A percentile compares a stretch with the other conserved stretches of the same genome.
Conservation (phyloP, 176 grass and related monocot species). For the Ananas comosus region DNA sequence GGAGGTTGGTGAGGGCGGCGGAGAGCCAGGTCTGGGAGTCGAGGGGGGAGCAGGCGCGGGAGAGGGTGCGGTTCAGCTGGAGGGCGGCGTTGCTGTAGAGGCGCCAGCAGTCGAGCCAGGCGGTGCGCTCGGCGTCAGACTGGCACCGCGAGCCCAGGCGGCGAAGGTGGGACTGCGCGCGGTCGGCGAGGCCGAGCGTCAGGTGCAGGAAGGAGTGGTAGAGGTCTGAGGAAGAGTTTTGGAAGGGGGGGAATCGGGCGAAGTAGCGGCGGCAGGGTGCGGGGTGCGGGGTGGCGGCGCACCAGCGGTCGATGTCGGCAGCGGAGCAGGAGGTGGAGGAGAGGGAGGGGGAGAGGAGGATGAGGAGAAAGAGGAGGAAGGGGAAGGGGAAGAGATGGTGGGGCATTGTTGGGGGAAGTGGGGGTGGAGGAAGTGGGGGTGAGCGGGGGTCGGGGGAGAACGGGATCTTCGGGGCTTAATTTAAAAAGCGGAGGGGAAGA, state of each 20-base stretch:
- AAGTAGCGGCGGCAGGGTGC: conserved; percentile 27
- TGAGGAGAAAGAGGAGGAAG: conserved; percentile 5
- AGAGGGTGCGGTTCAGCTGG: conserved; percentile 35
- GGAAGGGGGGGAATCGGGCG: not conserved
- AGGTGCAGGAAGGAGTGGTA: conserved; percentile 22
- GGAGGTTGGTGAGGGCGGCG: conserved; percentile 35
- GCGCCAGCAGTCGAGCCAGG: conserved; percentile 38
- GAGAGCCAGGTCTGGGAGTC: conserved; percentile 46
- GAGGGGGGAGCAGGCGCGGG: conserved; percentile 1
- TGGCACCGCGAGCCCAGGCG: conserved; percentile 17
- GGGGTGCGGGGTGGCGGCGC: conserved; percentile 31
- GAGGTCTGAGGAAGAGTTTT: conserved; percentile 20
- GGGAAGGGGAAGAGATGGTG: not conserved
- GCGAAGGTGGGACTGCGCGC: conserved; percentile 22
- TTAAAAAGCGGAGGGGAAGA: too few relatives aligned
- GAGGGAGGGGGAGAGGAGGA: not conserved
- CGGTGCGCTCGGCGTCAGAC: conserved; percentile 6
- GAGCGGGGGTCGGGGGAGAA: too few relatives aligned
- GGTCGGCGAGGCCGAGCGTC: conserved; percentile 19
- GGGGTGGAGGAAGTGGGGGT: not conserved
- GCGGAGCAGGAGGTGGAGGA: not conserved
- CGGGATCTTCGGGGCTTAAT: too few relatives aligned
- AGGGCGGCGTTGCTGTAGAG: conserved; percentile 30
- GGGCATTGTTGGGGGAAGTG: not conserved
- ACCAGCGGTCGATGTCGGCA: conserved; percentile 30